Conservation (phyloP, 1,284 basidiomycete genomes). For the Mycosarcoma maydis region DNA sequence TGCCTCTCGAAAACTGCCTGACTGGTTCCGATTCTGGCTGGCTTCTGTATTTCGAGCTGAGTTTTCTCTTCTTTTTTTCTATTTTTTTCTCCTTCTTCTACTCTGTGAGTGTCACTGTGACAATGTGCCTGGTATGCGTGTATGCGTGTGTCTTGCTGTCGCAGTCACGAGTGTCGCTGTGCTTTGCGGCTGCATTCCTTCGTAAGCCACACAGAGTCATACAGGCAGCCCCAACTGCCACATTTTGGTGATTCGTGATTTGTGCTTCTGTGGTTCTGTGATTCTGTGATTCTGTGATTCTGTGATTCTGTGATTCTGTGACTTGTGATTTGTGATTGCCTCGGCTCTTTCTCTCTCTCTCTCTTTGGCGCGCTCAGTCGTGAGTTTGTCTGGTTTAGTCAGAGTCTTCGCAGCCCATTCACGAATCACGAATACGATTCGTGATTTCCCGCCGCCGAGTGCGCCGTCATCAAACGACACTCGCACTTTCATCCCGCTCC, state of each 20-base stretch:
- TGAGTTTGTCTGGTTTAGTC: too few species aligned
- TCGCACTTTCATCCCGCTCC: too few species aligned
- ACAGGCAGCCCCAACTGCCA: background rate
- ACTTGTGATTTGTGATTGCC: background rate
- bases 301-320: too few species aligned
- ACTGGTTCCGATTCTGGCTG: too few species aligned
- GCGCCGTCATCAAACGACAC: too few species aligned
- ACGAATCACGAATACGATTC: too few species aligned
- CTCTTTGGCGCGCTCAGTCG: background rate
- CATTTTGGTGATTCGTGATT: too few species aligned
- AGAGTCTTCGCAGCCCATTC: background rate
- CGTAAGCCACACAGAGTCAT: background rate
- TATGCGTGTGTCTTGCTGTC: background rate
- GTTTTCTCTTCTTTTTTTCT: background rate
- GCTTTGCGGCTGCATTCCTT: constrained; percentile 4
- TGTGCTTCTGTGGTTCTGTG: too few species aligned
- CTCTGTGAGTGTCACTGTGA: background rate
- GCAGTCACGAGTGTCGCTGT: background rate
- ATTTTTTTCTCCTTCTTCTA: background rate
- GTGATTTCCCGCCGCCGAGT: too few species aligned
- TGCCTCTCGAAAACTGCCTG: too few species aligned
- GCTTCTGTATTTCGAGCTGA: background rate
- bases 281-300: too few species aligned
- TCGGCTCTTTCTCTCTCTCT: background rate
- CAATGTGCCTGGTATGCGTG: background rate